Evolutionary conservation across 306 rosid species (phyloP).

Genomic region (Inga leiocalycina): DNA sequence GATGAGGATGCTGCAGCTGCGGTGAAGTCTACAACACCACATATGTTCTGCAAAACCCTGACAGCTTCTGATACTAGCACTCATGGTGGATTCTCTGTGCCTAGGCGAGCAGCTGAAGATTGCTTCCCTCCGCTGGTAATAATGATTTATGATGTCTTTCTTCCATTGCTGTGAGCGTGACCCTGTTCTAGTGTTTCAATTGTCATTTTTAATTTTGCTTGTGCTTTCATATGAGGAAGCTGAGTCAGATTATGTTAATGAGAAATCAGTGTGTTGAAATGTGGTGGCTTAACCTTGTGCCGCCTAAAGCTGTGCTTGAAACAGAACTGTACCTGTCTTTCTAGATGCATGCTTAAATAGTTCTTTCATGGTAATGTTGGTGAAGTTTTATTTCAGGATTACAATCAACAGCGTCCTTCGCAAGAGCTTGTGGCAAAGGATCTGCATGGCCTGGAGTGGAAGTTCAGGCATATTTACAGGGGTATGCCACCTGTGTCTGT

Average conservation of each 20-base stretch:
- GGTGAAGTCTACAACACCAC: conserved; percentile 83
- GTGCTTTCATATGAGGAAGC: conserved; percentile 10
- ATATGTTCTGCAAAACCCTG: conserved; percentile 99
- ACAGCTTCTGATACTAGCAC: conserved; percentile 99
- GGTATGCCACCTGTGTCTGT: conserved; percentile 48
- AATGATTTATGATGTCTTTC: neutral
- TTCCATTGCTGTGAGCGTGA: neutral
- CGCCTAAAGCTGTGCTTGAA: neutral
- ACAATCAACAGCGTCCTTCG: conserved; percentile 90
- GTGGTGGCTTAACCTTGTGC: neutral
- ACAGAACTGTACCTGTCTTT: neutral
- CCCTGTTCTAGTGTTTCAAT: neutral
- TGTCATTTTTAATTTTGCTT: conserved; percentile 2
- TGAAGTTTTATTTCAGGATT: conserved; percentile 62
- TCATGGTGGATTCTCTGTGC: conserved; percentile 98
- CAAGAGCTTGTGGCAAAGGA: conserved; percentile 99
- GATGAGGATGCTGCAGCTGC: conserved; percentile 65
- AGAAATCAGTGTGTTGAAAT: neutral
- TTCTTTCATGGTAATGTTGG: conserved; percentile 1
- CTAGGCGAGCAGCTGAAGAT: conserved; percentile 99
- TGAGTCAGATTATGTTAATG: neutral
- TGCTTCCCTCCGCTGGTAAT: conserved; percentile 97
- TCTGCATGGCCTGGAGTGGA: conserved; percentile 92
- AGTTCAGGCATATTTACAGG: conserved; percentile 89
- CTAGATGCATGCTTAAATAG: neutral